phyloP scores from a whole-genome alignment of 2,329 filamentous ascomycete genomes.

The Didymella segeticola region DNA sequence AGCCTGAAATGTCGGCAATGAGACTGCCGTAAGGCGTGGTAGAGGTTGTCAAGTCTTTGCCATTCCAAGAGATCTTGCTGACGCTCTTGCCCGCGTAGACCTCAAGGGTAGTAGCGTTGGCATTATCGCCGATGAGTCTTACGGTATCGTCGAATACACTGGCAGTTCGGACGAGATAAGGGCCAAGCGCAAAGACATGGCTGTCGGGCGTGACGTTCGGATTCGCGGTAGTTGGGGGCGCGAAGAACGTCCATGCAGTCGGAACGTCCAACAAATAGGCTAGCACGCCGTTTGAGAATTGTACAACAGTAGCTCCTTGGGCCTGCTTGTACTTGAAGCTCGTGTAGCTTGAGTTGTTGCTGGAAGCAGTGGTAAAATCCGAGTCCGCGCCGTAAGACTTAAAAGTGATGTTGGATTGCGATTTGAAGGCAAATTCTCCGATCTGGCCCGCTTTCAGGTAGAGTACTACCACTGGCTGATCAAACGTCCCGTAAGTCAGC shows the following conservation, averaged over 20 bases:
- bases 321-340: conserved; percentile 57
- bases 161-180: conserved; percentile 50
- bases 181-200: conserved; percentile 49
- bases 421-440: conserved; percentile 59
- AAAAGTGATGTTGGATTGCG: conserved; percentile 49
- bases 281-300: conserved; percentile 58
- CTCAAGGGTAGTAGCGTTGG: conserved; percentile 53
- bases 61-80: conserved; percentile 55
- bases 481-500: conserved; percentile 58
- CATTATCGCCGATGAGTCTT: conserved; percentile 57
- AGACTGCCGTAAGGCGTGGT: conserved; percentile 56
- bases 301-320: conserved; percentile 55
- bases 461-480: conserved; percentile 56
- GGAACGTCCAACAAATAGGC: conserved; percentile 61
- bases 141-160: conserved; percentile 49
- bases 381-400: conserved; percentile 50
- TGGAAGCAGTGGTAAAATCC: conserved; percentile 39
- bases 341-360: conserved; percentile 23
- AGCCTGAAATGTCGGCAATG: conserved; percentile 50
- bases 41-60: conserved; percentile 46
- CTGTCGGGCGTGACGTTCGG: conserved; percentile 55
- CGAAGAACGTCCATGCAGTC: conserved; percentile 65
- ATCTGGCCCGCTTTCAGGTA: conserved; percentile 59
- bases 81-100: conserved; percentile 41
- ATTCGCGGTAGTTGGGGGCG: conserved; percentile 56